Base-by-base conservation (phyloP, 225 moss, liverwort and hornwort species). In the Physcomitrium patens region DNA sequence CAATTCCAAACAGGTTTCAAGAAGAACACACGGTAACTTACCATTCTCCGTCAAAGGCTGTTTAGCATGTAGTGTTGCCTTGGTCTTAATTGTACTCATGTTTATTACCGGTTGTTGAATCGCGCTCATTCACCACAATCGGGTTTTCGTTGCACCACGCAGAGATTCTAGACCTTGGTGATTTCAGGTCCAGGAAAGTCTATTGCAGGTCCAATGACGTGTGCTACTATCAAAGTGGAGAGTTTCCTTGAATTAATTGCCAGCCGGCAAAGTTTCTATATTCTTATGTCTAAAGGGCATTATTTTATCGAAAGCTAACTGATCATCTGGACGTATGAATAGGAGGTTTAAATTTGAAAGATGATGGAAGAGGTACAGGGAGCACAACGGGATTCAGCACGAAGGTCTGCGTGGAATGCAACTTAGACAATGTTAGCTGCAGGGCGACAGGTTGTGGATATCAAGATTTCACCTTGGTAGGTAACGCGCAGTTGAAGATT, bases 381-480 rank as follows among this genome's bases (percentile, higher is more conserved):
- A 80, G 71, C 72, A 72, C 63, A 24, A 51, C 77, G n/a, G 86
- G 67, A 67, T 57, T 47, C 49, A 78, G 59, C 69, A 55, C 26
- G 22, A 77, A 83, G 78, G 61, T 76, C 28, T 83, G 83, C 77
- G 70, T 53, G 67, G 80, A 83, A 44, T 86, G 83, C 60, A 80
- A 72, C 41, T 70, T 80, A 48, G 86, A 86, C 67, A 26, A 22
- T 42, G 64, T 65, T 19, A 75, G 64, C 75, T 86, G 86, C 71
- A 73, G 83, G 60, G 72, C 81, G 43, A 44, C 76, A 73, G 83
- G 81, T 13, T 83, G 83, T 78, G 83, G 86, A n/a, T 78, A 68
- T 52, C 83, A 77, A 49, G 83, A 86, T 37, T 74, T 54, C 17
- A 46, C 45, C 49, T 68, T 77, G 28, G 52, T 68, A 27, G 47